A percentile compares a stretch with the other conserved stretches of the same genome.
These are phyloP conservation scores for Pythium aquatile DNA, from an alignment of 352 stramenopile genomes.

Conservation along the genomic window DNA sequence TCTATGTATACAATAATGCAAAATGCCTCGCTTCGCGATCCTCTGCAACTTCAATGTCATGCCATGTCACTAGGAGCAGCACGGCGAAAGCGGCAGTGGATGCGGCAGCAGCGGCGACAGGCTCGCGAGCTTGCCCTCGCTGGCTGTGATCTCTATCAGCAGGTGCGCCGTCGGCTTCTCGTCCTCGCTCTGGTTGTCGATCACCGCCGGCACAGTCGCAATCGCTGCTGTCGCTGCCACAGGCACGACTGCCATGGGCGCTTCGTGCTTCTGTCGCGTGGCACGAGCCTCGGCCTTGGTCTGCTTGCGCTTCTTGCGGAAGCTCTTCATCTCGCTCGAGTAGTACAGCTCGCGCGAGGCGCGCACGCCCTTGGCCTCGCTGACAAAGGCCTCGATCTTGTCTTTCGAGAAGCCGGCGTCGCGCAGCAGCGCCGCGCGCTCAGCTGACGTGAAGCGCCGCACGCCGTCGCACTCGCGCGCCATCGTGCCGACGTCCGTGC, in stretches of 20 bases:
- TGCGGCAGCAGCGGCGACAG: neutral
- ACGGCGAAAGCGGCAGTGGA: constrained; percentile 20
- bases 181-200: neutral
- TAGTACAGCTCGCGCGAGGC: constrained; percentile 24
- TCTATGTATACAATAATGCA: neutral
- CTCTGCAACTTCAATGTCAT: neutral
- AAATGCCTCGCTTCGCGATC: neutral
- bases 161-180: constrained; percentile 6
- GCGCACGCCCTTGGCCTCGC: constrained; percentile 19
- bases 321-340: constrained; percentile 23
- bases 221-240: neutral
- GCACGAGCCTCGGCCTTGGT: constrained; percentile 14
- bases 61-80: constrained; percentile 11
- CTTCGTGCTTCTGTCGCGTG: neutral
- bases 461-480: constrained; percentile 23
- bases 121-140: neutral
- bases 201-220: neutral
- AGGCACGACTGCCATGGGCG: neutral
- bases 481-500: constrained; percentile 26
- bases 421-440: constrained; percentile 22
- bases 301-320: constrained; percentile 25
- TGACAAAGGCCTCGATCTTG: constrained; percentile 16
- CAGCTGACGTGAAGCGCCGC: constrained; percentile 22
- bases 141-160: constrained; percentile 7
- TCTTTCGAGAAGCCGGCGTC: constrained; percentile 16